Evolutionary conservation across 177 flowering plant species (phyloP), one percentile per base, ranked within the genome.

Genomic region (Vitis hybrid): DNA sequence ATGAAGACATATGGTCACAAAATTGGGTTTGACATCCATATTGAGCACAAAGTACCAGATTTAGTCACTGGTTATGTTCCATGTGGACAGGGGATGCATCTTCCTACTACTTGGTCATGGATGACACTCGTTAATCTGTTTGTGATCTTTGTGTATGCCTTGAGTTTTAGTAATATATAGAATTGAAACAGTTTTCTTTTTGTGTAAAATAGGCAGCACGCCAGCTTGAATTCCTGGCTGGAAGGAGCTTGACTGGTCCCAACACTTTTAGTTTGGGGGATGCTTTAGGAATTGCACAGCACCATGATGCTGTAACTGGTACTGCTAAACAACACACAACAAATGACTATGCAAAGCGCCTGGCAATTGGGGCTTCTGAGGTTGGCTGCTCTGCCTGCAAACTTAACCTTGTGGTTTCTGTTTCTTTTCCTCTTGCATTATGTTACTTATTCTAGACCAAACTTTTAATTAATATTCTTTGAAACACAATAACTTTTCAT

Each of bases 251-350:
- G 11, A 66, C 54, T 59, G 90, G 91, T 59, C 84, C 87, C 21
- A 71, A 74, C 48, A 91, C 95, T 58, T 81, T 64, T 63, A 76
- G 83, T 58, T 74, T 94, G 21, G 98, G 91, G 64, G 95, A 94
- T 83, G 97, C 98, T 55, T 74, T 94, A 63, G 98, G 92, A 61
- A 84, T 86, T 72, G 92, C 85, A 24, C 97, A 94, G 72, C 98
- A 94, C 77, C 98, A 93, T 81, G 98, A 93, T 82, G 98, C 93
- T 70, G 78, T 91, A 64, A 79, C 86, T 72, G 99, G 99, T 54
- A 94, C 98, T 59, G 94, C 93, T 64, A 89, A 83, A 69, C 94
- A 93, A 73, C 98, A 90, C 71, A 87, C 93, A 60, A 89, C 98
- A 51, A 69, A 94, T 80, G 99, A 94, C 78, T 94, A 89, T 71